Evolutionary conservation across 164 flowering plant genomes (phyloP).

Genomic region (Saururus chinensis): DNA sequence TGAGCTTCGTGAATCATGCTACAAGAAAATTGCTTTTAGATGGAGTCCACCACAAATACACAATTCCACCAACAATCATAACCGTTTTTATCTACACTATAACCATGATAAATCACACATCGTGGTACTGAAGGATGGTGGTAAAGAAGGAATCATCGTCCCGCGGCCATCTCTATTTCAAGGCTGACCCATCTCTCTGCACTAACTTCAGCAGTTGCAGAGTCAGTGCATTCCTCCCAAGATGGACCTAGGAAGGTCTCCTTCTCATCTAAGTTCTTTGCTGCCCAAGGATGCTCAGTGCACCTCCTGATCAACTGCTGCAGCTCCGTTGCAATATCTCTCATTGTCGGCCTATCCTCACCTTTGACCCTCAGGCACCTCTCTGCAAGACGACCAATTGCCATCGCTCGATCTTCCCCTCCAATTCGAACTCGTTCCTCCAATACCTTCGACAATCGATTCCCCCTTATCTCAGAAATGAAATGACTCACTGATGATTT

Average conservation of each 20-base stretch:
- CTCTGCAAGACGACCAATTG: not conserved
- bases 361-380: slow-evolving; percentile 7
- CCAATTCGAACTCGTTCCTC: not conserved
- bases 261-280: not conserved
- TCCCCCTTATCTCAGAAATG: not conserved
- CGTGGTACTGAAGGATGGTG: no score
- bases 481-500: not conserved
- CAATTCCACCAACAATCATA: no score
- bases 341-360: slow-evolving; percentile 7
- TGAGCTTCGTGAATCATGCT: no score
- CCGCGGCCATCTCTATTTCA: not conserved
- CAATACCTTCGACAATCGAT: not conserved
- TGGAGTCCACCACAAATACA: no score
- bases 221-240: not conserved
- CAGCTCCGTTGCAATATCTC: slow-evolving; percentile 2
- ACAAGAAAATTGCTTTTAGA: no score
- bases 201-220: not conserved
- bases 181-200: not conserved
- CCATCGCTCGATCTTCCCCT: not conserved
- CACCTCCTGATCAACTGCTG: not conserved
- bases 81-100: no score
- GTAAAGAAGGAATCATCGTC: not conserved
- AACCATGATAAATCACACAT: no score
- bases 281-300: not conserved
- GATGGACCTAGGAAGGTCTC: not conserved